A percentile compares a stretch with the other conserved stretches of the same genome.
These are phyloP conservation scores for Leersia perrieri DNA, from an alignment of 176 grass and related monocot genomes.

Conservation along the genomic window DNA sequence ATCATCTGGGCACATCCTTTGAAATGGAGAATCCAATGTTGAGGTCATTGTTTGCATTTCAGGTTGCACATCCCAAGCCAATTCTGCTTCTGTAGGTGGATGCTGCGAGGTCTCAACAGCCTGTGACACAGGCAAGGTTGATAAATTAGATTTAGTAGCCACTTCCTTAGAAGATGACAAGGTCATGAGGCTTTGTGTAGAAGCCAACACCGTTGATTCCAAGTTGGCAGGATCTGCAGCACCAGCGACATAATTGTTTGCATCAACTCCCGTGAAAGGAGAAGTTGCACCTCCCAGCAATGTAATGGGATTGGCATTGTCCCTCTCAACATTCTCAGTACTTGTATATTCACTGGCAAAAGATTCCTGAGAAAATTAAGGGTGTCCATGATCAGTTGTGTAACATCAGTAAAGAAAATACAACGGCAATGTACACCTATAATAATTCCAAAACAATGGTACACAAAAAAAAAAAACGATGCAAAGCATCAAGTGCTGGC, in stretches of 20 bases:
- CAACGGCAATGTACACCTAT: background rate
- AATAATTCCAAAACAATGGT: constrained; percentile 23
- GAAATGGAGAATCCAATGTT: background rate
- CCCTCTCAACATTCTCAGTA: constrained; percentile 1
- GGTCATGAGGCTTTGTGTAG: background rate
- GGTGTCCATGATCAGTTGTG: background rate
- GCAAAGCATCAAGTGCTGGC: background rate
- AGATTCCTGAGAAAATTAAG: constrained; percentile 34
- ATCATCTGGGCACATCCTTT: background rate
- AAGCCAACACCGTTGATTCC: constrained; percentile 5
- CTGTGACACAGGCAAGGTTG: background rate
- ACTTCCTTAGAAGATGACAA: background rate
- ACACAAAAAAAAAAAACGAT: background rate
- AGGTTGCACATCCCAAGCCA: constrained; percentile 2
- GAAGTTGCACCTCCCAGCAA: constrained; percentile 12
- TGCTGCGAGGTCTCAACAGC: constrained; percentile 1
- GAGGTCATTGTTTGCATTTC: background rate
- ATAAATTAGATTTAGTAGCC: background rate
- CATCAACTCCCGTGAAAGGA: constrained; percentile 10
- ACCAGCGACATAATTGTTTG: background rate
- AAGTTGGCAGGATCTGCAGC: constrained; percentile 1
- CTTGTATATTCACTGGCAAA: background rate
- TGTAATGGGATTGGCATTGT: constrained; percentile 6
- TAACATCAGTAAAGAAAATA: constrained; percentile 22
- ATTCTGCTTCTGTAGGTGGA: constrained; percentile 9